Evolutionary conservation across 2,329 filamentous ascomycete genomes (phyloP).

Genomic region (Plectosphaerella plurivora): DNA sequence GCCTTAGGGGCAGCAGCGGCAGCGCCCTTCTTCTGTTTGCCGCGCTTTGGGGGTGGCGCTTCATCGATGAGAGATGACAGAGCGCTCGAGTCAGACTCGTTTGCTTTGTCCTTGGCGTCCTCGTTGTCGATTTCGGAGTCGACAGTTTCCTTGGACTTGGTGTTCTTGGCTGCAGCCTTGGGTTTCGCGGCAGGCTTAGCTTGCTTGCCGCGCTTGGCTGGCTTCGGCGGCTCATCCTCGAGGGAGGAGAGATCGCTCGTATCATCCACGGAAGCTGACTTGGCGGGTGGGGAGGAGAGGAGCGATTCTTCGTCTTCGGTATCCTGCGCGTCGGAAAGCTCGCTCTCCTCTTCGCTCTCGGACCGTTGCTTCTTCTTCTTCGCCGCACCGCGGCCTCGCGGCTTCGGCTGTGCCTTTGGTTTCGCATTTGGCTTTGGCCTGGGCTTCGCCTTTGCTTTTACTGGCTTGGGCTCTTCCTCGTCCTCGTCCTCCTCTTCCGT

Average conservation of each 20-base stretch:
- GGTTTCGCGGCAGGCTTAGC: constrained; percentile 27
- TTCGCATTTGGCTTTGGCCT: not conserved
- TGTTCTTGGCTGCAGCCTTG: constrained; percentile 1
- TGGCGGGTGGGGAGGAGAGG: not conserved
- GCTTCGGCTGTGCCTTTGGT: not conserved
- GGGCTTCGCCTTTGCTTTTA: not conserved
- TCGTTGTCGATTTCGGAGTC: not conserved
- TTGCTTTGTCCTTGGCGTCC: constrained; percentile 1
- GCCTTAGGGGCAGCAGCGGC: constrained; percentile 26
- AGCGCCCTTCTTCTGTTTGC: constrained; percentile 40
- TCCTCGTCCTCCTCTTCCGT: constrained; percentile 18
- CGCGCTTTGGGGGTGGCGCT: constrained; percentile 46
- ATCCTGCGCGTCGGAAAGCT: not conserved
- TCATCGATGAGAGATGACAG: constrained; percentile 79
- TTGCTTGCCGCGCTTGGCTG: constrained; percentile 22
- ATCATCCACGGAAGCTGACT: constrained; percentile 12
- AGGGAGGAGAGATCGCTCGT: constrained; percentile 2
- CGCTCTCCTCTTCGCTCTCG: not conserved
- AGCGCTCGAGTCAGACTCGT: constrained; percentile 30
- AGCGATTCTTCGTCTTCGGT: constrained; percentile 12
- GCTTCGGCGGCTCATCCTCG: constrained; percentile 14
- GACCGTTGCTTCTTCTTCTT: not conserved
- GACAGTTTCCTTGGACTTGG: constrained; percentile 6
- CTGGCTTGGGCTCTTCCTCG: constrained; percentile 12
- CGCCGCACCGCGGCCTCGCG: not conserved